Evolutionary conservation across 1,284 basidiomycete genomes (phyloP).

Genomic region (Serendipita sp.): DNA sequence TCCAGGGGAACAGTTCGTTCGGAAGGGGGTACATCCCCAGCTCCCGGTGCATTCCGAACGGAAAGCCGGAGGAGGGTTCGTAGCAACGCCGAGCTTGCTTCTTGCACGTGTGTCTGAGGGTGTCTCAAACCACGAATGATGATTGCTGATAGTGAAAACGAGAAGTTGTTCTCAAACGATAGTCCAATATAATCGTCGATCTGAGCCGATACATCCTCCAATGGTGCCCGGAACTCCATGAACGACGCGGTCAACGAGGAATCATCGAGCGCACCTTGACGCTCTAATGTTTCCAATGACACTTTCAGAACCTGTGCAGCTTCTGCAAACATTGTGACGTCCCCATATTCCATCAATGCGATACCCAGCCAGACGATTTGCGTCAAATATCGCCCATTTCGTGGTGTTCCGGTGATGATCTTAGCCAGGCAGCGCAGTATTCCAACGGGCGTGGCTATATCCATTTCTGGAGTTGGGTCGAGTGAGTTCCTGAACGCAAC

Average conservation of each 20-base stretch:
- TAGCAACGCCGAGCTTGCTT: slow-evolving; percentile 41
- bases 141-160: slow-evolving; percentile 66
- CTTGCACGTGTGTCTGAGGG: slow-evolving; percentile 44
- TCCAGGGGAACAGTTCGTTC: slow-evolving; percentile 32
- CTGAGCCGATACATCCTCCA: slow-evolving; percentile 57
- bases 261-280: slow-evolving; percentile 40
- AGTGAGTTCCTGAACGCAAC: slow-evolving; percentile 64
- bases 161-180: slow-evolving; percentile 67
- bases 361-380: slow-evolving; percentile 79
- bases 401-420: slow-evolving; percentile 54
- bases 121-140: slow-evolving; percentile 78
- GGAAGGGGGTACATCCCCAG: neutral
- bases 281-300: slow-evolving; percentile 53
- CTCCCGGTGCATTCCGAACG: slow-evolving; percentile 23
- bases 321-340: slow-evolving; percentile 59
- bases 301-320: slow-evolving; percentile 50
- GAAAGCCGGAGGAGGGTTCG: slow-evolving; percentile 39
- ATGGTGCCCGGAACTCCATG: slow-evolving; percentile 45
- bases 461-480: slow-evolving; percentile 47
- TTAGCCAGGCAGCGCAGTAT: slow-evolving; percentile 77
- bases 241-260: slow-evolving; percentile 43
- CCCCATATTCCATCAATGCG: slow-evolving; percentile 62
- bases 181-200: slow-evolving; percentile 27
- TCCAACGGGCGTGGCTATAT: slow-evolving; percentile 63
- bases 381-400: slow-evolving; percentile 56